Evolutionary conservation across 495 filamentous ascomycete species (phyloP).

Genomic region (Staphylotrichum tortipilum): DNA sequence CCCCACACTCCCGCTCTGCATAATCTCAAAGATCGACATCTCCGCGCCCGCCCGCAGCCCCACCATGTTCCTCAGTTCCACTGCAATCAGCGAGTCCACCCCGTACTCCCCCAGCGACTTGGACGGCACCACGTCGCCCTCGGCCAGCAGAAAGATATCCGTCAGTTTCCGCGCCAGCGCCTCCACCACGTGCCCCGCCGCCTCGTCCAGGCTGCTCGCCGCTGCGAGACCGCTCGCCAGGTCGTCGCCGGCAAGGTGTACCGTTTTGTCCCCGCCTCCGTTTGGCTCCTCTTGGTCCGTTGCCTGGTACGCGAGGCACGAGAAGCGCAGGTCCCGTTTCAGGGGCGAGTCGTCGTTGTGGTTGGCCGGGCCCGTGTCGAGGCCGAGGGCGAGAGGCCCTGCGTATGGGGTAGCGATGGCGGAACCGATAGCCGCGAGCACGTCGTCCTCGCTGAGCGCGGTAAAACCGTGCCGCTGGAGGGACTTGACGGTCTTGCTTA

Average conservation of each 20-base stretch:
- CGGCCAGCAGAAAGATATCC: constrained; percentile 29
- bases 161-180: constrained; percentile 22
- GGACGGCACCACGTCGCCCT: constrained; percentile 23
- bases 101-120: constrained; percentile 29
- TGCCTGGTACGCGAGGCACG: constrained; percentile 8
- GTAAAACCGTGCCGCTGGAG: constrained; percentile 19
- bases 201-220: constrained; percentile 10
- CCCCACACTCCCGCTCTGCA: constrained; percentile 29
- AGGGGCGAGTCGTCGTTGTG: constrained; percentile 6
- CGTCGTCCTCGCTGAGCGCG: constrained; percentile 13
- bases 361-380: constrained; percentile 17
- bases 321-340: constrained; percentile 14
- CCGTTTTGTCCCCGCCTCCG: not conserved
- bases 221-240: constrained; percentile 5
- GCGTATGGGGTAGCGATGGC: constrained; percentile 20
- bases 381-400: constrained; percentile 13
- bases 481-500: constrained; percentile 11
- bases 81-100: constrained; percentile 41
- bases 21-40: constrained; percentile 35
- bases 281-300: not conserved
- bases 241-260: not conserved
- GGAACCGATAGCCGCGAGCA: constrained; percentile 16
- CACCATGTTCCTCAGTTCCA: constrained; percentile 41
- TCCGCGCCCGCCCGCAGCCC: constrained; percentile 25
- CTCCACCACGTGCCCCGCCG: not conserved